Conservation (phyloP, 495 filamentous ascomycete genomes). For the Penicillium coffeae region DNA sequence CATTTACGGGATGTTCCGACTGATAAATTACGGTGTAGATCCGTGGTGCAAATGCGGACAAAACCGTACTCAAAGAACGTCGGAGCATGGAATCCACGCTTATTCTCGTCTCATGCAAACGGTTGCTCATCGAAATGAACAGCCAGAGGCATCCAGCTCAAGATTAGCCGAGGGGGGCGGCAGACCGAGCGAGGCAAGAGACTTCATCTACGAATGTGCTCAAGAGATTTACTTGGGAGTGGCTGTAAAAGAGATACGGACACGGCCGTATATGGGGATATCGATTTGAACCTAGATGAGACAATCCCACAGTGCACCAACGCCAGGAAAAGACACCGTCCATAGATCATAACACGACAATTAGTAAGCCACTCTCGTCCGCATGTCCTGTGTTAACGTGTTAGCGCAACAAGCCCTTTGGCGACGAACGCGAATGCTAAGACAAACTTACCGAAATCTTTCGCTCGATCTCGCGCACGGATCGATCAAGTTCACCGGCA, state of each 20-base stretch:
- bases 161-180: slow-evolving; percentile 46
- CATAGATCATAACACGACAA: too few relatives aligned
- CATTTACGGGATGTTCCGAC: slow-evolving; percentile 37
- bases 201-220: slow-evolving; percentile 21
- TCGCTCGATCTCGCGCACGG: slow-evolving; percentile 85
- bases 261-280: slow-evolving; percentile 9
- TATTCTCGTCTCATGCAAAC: slow-evolving; percentile 50
- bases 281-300: slow-evolving; percentile 29
- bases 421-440: background rate
- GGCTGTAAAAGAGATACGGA: background rate
- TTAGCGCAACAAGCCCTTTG: slow-evolving; percentile 12
- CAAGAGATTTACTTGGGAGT: background rate
- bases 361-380: slow-evolving; percentile 81
- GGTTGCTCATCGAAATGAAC: slow-evolving; percentile 13
- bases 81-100: slow-evolving; percentile 30
- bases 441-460: slow-evolving; percentile 76
- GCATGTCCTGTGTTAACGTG: slow-evolving; percentile 63
- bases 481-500: slow-evolving; percentile 86
- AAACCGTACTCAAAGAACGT: slow-evolving; percentile 56
- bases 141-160: slow-evolving; percentile 55
- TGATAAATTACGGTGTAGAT: slow-evolving; percentile 50
- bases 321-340: slow-evolving; percentile 25
- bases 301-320: slow-evolving; percentile 20
- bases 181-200: slow-evolving; percentile 56
- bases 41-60: slow-evolving; percentile 35